phyloP scores from a whole-genome alignment of 805 yeast genomes.

The Hagleromyces aurorensis region DNA sequence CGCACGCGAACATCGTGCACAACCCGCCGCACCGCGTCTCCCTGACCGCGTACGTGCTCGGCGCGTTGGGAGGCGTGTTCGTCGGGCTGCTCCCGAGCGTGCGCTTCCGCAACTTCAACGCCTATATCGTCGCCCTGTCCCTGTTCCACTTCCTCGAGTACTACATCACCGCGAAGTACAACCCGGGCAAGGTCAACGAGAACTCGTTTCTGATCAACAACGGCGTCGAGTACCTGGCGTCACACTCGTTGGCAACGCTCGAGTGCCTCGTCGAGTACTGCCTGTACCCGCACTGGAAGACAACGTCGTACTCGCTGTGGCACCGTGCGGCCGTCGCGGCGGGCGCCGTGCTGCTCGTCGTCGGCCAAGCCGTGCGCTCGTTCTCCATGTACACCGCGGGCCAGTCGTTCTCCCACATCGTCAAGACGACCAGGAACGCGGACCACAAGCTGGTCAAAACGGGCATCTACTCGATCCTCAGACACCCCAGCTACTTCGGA shows the following conservation, averaged over 20 bases:
- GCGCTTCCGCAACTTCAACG: conserved; percentile 30
- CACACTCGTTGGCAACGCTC: conserved; percentile 46
- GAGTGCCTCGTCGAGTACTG: conserved; percentile 42
- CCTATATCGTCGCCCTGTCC: conserved; percentile 47
- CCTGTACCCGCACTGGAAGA: conserved; percentile 35
- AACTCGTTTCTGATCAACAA: conserved; percentile 66
- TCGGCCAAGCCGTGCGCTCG: conserved; percentile 66
- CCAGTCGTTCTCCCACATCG: conserved; percentile 73
- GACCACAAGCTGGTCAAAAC: conserved; percentile 62
- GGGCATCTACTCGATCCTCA: conserved; percentile 57
- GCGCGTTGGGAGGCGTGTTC: conserved; percentile 36
- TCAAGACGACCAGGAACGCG: conserved; percentile 43
- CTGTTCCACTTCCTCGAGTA: conserved; percentile 79
- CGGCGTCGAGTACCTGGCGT: conserved; percentile 49
- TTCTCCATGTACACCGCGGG: conserved; percentile 85
- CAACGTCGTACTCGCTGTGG: conserved; percentile 2
- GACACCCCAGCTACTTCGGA: conserved; percentile 93
- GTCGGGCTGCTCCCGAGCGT: conserved; percentile 25
- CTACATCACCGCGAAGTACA: conserved; percentile 67
- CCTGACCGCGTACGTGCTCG: conserved; percentile 38
- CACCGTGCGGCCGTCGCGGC: conserved; percentile 17
- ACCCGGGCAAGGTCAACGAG: conserved; percentile 53
- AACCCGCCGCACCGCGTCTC: conserved; percentile 40
- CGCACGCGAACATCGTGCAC: conserved; percentile 30
- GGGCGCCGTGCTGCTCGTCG: conserved; percentile 41